Base-by-base conservation (phyloP, 139 green algal genomes). In the Chlorella sp. region DNA sequence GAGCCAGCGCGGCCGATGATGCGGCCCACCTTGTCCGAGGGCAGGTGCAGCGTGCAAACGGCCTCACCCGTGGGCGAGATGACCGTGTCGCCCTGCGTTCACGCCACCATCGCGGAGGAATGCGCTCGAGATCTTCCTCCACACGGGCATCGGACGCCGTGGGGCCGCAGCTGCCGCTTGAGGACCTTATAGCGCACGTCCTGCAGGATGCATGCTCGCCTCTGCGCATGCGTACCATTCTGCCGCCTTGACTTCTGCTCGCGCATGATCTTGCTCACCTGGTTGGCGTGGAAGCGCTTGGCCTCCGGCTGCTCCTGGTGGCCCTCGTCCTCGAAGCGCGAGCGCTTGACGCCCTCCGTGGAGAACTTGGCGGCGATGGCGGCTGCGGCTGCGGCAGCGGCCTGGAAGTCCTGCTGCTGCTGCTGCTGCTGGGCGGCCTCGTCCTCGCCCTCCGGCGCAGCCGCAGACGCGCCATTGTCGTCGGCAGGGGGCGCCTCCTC, bases 1-100 rank as follows among this genome's bases (percentile, higher is more conserved):
- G 91, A 89, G 5, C 93, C 93, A 1, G 78, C 81, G 49, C 88
- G 89, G 50, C 93, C 93, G 63, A 97, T 97, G 30, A 97, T 74
- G 70, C 91, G 90, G 33, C 91, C 91, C 23, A 97, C 89, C 29
- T 70, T 49, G 60, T 83, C 73, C 22, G 63, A 27, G 31, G 63
- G 31, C 2, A 32, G 31, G 10, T 31, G 31, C 31, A 69, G 10
- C 2, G 32, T 69, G 32, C n/a, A 69, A 24, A 27, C 31, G 32
- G 32, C n/a, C 31, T 69, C 63, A 4, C 31, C 63, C 4, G 32
- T 66, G 49, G 36, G 31, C 59, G 17, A 4, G 4, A 61, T 49
- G 35, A 26, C 1, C 26, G 29, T 42, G 36, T 51, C 42, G 59
- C n/a, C 60, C 49, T 30, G 69, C 35, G 30, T 79, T 30, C 55